Evolutionary conservation across 192 early-diverging fungal species (phyloP).

Genomic region (Chytriomyces hyalinus): DNA sequence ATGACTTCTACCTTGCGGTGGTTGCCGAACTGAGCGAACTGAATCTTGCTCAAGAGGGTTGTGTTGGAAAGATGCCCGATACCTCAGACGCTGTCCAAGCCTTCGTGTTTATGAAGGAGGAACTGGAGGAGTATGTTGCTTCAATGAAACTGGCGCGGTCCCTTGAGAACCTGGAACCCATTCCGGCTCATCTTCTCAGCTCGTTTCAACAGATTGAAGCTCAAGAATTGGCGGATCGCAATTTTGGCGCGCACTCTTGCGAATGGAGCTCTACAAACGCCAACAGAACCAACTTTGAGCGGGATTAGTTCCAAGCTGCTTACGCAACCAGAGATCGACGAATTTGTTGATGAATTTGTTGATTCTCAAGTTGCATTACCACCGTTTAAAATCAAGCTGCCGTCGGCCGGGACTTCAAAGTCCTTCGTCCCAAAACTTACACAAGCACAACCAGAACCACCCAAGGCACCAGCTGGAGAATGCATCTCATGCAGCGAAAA

Average conservation of each 20-base stretch:
- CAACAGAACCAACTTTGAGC: neutral
- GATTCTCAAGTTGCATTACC: no score
- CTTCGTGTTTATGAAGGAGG: neutral
- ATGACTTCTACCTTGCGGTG: neutral
- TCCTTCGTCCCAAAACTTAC: neutral
- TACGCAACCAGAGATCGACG: no score
- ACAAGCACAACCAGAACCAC: neutral
- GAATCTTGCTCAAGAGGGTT: neutral
- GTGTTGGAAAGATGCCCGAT: neutral
- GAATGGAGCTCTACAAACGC: neutral
- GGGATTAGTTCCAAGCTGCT: no score
- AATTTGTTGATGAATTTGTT: no score
- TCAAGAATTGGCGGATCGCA: neutral
- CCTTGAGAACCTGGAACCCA: neutral
- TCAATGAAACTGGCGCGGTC: neutral
- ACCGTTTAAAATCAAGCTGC: neutral
- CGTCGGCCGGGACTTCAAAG: neutral
- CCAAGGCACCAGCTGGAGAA: neutral
- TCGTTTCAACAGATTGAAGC: neutral
- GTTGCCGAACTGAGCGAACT: neutral
- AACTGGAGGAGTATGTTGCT: neutral
- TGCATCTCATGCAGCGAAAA: conserved; percentile 24
- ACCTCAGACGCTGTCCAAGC: neutral
- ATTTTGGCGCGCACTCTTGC: neutral
- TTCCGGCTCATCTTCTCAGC: neutral